Conservation (phyloP, 495 filamentous ascomycete genomes). For the Penicillium maclennaniae region DNA sequence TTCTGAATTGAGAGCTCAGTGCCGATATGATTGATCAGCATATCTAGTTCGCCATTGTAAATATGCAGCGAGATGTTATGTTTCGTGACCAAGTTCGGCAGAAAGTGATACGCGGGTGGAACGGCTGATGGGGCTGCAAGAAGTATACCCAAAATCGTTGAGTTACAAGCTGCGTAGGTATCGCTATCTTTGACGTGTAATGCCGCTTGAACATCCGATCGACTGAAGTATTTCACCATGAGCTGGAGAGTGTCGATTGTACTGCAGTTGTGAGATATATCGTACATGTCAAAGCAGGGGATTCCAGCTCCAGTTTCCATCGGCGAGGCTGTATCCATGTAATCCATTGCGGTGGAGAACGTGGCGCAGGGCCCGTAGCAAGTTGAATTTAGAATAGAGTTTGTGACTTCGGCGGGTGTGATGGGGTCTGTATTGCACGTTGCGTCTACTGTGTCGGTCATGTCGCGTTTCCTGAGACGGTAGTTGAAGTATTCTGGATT, state of each 20-base stretch:
- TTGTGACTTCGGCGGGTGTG: conserved; percentile 21
- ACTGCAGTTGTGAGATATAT: conserved; percentile 33
- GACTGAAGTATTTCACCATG: conserved; percentile 33
- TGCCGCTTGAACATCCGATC: conserved; percentile 30
- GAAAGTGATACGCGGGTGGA: conserved; percentile 30
- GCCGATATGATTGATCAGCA: conserved; percentile 40
- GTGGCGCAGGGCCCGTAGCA: conserved; percentile 41
- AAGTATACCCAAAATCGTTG: conserved; percentile 24
- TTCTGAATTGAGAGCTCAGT: conserved; percentile 39
- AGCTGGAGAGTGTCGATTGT: conserved; percentile 20
- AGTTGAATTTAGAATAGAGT: conserved; percentile 32
- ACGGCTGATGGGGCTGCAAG: conserved; percentile 14
- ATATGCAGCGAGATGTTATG: conserved; percentile 37
- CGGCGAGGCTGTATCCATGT: conserved; percentile 18
- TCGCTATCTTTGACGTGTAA: conserved; percentile 28
- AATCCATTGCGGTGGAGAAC: conserved; percentile 34
- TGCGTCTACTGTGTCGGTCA: conserved; percentile 8
- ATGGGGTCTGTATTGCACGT: conserved; percentile 24
- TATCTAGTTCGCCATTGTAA: conserved; percentile 39
- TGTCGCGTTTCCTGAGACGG: conserved; percentile 16
- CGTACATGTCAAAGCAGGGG: conserved; percentile 35
- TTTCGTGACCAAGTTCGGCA: conserved; percentile 30
- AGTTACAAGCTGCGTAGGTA: conserved; percentile 30
- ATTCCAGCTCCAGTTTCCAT: conserved; percentile 6
- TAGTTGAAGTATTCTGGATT: conserved; percentile 35